A percentile compares a stretch with the other conserved stretches of the same genome.
Evolutionary conservation across 2,329 filamentous ascomycete genomes (phyloP).

Genomic region (Botrytis byssoidea): DNA sequence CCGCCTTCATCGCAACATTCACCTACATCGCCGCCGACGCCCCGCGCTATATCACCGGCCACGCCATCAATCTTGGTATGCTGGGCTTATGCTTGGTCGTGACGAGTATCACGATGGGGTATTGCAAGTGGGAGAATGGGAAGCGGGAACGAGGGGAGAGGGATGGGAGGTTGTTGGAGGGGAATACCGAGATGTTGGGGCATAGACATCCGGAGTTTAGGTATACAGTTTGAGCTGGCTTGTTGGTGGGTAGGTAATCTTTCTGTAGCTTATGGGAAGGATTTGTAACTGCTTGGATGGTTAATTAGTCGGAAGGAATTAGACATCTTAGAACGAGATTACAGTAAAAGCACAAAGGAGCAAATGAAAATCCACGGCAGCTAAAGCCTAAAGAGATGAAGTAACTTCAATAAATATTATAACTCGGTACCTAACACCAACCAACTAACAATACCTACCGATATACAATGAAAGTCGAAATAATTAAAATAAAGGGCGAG

Average conservation of each 20-base stretch:
- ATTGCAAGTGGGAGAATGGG: constrained; percentile 65
- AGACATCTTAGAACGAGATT: neutral
- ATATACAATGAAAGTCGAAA: constrained; percentile 5
- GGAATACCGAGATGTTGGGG: constrained; percentile 62
- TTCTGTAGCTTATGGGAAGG: too few species aligned
- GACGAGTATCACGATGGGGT: constrained; percentile 64
- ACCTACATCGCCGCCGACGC: constrained; percentile 68
- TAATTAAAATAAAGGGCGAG: neutral
- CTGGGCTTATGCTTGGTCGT: constrained; percentile 64
- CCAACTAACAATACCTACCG: neutral
- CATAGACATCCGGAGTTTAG: constrained; percentile 69
- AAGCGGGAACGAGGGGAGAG: constrained; percentile 61
- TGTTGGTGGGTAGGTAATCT: too few species aligned
- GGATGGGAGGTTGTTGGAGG: constrained; percentile 62
- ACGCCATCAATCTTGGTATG: constrained; percentile 73
- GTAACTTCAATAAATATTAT: neutral
- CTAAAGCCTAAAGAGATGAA: neutral
- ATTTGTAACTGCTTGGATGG: too few species aligned
- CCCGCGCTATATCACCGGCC: constrained; percentile 62
- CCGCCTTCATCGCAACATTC: constrained; percentile 56
- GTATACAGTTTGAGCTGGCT: constrained; percentile 54
- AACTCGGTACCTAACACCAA: neutral
- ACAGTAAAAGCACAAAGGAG: neutral
- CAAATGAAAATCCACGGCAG: neutral
- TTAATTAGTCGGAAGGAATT: too few species aligned